Evolutionary conservation across 106 monocot genomes (phyloP).

Genomic region (Xerophyta viscosa): DNA sequence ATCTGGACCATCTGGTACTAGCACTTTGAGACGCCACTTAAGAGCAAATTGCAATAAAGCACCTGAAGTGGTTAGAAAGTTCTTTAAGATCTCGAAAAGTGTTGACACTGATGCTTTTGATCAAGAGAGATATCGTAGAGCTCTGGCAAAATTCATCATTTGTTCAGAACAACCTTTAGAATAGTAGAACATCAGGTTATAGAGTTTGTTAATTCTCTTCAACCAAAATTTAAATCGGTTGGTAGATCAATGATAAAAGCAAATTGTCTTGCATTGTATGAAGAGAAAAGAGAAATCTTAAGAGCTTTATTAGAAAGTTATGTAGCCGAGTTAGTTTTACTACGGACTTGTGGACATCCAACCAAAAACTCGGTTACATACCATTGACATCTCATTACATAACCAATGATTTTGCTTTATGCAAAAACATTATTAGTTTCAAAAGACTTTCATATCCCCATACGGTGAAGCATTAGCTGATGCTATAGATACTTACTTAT

Average conservation of each 20-base stretch:
- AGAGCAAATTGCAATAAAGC: no score
- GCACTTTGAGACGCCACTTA: no score
- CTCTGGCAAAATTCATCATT: not conserved
- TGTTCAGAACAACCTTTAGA: not conserved
- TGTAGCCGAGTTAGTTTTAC: constrained; percentile 12
- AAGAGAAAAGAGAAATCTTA: not conserved
- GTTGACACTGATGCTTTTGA: no score
- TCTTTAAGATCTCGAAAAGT: no score
- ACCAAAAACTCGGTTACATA: constrained; percentile 14
- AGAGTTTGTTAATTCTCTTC: not conserved
- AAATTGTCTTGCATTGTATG: not conserved
- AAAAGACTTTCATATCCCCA: constrained; percentile 6
- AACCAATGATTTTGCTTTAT: constrained; percentile 8
- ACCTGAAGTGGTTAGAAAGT: no score
- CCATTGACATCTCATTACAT: constrained; percentile 11
- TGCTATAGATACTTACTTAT: constrained; percentile 3
- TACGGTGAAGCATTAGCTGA: constrained; percentile 6
- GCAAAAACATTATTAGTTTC: constrained; percentile 14
- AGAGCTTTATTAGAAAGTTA: not conserved
- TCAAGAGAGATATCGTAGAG: not conserved
- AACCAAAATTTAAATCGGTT: not conserved
- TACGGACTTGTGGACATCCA: constrained; percentile 17
- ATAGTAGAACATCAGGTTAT: not conserved
- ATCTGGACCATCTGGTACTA: no score
- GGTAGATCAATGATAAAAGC: not conserved